Evolutionary conservation across 2,329 filamentous ascomycete genomes (phyloP).

Genomic region (Diaporthe amygdali): DNA sequence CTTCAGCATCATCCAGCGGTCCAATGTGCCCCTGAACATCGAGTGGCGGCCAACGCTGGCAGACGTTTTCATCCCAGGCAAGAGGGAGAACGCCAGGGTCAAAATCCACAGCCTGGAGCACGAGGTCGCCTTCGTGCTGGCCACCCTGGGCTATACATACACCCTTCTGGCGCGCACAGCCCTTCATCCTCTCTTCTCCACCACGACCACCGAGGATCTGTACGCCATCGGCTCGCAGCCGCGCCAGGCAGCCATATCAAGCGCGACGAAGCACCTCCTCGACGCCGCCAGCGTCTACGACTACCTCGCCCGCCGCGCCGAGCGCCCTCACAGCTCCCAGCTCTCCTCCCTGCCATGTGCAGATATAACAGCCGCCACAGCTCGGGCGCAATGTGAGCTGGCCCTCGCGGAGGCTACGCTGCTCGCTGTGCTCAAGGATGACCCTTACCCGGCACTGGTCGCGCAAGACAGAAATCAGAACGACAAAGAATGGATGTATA

Average conservation of each 20-base stretch:
- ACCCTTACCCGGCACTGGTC: constrained; percentile 85
- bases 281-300: constrained; percentile 80
- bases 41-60: constrained; percentile 87
- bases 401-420: constrained; percentile 88
- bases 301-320: constrained; percentile 67
- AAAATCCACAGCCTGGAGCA: constrained; percentile 78
- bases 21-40: constrained; percentile 65
- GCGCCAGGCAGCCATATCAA: constrained; percentile 71
- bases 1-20: constrained; percentile 63
- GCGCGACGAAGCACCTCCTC: constrained; percentile 78
- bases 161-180: constrained; percentile 74
- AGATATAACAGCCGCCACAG: constrained; percentile 58
- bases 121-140: constrained; percentile 81
- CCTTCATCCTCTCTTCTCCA: constrained; percentile 75
- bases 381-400: constrained; percentile 65
- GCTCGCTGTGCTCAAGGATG: constrained; percentile 89
- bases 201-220: constrained; percentile 51
- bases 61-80: constrained; percentile 65
- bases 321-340: constrained; percentile 34
- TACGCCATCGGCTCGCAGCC: constrained; percentile 63
- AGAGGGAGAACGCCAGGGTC: constrained; percentile 65
- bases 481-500: constrained; percentile 97
- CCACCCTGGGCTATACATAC: constrained; percentile 77
- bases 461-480: constrained; percentile 81
- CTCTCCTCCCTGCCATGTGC: constrained; percentile 46